A percentile compares a stretch with the other conserved stretches of the same genome.
These are phyloP conservation scores for Sisymbrium irio DNA, from an alignment of 345 rosid genomes.

Conservation along the genomic window DNA sequence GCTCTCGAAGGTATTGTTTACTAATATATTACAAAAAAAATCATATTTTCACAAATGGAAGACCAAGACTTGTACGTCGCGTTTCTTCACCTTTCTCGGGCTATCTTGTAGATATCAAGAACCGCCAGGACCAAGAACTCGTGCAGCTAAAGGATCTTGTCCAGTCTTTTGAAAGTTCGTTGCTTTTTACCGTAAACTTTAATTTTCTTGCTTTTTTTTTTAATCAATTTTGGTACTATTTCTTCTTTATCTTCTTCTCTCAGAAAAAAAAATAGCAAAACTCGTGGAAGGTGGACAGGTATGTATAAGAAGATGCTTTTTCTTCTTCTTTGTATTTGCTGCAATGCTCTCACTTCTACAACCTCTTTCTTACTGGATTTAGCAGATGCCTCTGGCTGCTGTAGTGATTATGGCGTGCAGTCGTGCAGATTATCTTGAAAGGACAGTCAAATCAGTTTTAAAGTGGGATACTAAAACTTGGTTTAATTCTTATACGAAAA, in stretches of 20 bases:
- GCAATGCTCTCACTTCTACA: slow-evolving; percentile 1
- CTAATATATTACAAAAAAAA: neutral
- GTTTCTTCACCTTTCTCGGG: slow-evolving; percentile 9
- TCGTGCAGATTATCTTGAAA: slow-evolving; percentile 92
- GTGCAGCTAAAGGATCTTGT: slow-evolving; percentile 65
- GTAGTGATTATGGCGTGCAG: slow-evolving; percentile 99
- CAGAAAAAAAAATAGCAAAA: slow-evolving; percentile 70
- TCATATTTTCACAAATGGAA: neutral
- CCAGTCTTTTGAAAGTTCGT: slow-evolving; percentile 67
- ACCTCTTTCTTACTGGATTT: slow-evolving; percentile 28
- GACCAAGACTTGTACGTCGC: neutral
- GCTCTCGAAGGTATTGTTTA: slow-evolving; percentile 59
- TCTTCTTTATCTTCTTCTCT: slow-evolving; percentile 31
- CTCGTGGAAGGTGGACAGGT: slow-evolving; percentile 59
- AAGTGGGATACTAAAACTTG: slow-evolving; percentile 46
- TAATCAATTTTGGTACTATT: neutral
- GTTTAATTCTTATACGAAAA: neutral
- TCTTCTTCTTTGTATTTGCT: slow-evolving; percentile 1
- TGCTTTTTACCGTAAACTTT: neutral
- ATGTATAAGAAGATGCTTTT: slow-evolving; percentile 4
- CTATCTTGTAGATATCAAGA: slow-evolving; percentile 54
- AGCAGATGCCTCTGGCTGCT: slow-evolving; percentile 79
- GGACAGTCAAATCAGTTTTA: slow-evolving; percentile 74
- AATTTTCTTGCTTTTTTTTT: neutral
- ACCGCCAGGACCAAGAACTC: slow-evolving; percentile 55